These are phyloP conservation scores for Dendrobium chrysotoxum DNA, from an alignment of 106 monocot species.

Conservation along the genomic window DNA sequence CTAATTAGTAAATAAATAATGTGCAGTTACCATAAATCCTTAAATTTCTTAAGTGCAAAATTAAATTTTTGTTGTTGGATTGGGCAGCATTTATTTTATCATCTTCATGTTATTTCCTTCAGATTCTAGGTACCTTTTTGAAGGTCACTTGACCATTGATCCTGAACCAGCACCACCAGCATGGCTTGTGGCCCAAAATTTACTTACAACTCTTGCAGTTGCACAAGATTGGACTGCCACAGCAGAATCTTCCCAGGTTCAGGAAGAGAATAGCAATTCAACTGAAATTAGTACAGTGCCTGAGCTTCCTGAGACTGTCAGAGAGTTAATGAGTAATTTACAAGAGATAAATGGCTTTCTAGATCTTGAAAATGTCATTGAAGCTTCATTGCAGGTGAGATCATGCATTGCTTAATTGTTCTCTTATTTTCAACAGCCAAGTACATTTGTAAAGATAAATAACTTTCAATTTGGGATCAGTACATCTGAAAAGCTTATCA, in stretches of 20 bases:
- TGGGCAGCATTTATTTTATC: background rate
- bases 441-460: background rate
- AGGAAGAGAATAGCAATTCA: conserved; percentile 20
- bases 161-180: conserved; percentile 88
- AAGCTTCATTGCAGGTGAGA: conserved; percentile 78
- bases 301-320: conserved; percentile 37
- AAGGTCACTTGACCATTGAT: conserved; percentile 84
- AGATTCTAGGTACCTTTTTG: conserved; percentile 83
- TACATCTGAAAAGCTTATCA: background rate
- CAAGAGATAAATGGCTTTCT: conserved; percentile 30
- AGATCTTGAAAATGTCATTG: conserved; percentile 74
- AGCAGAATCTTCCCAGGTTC: conserved; percentile 40
- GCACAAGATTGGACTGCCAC: conserved; percentile 57
- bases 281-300: conserved; percentile 12
- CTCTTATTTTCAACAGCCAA: background rate
- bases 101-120: conserved; percentile 8
- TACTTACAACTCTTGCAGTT: conserved; percentile 54
- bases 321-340: conserved; percentile 52
- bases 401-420: background rate
- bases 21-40: background rate
- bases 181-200: conserved; percentile 96
- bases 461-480: background rate
- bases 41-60: background rate
- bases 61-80: conserved; percentile 5
- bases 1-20: background rate